phyloP scores from a whole-genome alignment of 2,329 filamentous ascomycete species.

The Alternaria ventricosa region DNA sequence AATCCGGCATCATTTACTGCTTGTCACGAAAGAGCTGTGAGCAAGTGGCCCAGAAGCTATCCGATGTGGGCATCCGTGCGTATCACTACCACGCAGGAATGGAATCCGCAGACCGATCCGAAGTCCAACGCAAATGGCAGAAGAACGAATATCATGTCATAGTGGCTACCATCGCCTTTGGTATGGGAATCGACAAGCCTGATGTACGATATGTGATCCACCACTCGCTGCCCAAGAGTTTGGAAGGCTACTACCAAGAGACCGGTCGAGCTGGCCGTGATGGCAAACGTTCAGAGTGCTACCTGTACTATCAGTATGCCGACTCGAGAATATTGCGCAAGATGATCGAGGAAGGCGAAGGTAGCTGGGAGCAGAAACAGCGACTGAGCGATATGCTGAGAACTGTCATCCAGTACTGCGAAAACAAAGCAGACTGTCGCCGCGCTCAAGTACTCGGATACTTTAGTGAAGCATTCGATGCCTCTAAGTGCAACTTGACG shows the following conservation, averaged over 20 bases:
- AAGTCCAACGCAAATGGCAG: conserved; percentile 85
- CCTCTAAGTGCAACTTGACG: conserved; percentile 71
- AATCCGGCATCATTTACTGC: conserved; percentile 93
- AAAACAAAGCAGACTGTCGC: conserved; percentile 87
- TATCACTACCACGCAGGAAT: conserved; percentile 88
- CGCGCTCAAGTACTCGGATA: conserved; percentile 89
- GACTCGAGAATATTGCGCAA: conserved; percentile 76
- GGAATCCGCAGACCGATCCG: conserved; percentile 68
- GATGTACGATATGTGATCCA: conserved; percentile 97
- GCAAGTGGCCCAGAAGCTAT: conserved; percentile 74
- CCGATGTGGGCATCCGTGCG: conserved; percentile 71
- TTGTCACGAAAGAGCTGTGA: conserved; percentile 86
- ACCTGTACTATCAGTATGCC: conserved; percentile 83
- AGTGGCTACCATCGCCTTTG: conserved; percentile 97
- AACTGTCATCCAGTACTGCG: conserved; percentile 84
- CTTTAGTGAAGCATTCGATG: conserved; percentile 84
- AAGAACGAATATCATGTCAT: conserved; percentile 80
- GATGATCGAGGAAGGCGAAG: conserved; percentile 84
- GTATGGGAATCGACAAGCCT: conserved; percentile 99
- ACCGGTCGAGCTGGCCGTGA: conserved; percentile 94
- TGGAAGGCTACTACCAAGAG: conserved; percentile 98
- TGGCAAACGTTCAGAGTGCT: conserved; percentile 84
- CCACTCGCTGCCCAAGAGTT: conserved; percentile 87
- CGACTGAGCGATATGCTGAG: conserved; percentile 85
- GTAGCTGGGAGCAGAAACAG: conserved; percentile 78